Base-by-base conservation (phyloP, 352 stramenopile species). In the Aphanomyces astaci region DNA sequence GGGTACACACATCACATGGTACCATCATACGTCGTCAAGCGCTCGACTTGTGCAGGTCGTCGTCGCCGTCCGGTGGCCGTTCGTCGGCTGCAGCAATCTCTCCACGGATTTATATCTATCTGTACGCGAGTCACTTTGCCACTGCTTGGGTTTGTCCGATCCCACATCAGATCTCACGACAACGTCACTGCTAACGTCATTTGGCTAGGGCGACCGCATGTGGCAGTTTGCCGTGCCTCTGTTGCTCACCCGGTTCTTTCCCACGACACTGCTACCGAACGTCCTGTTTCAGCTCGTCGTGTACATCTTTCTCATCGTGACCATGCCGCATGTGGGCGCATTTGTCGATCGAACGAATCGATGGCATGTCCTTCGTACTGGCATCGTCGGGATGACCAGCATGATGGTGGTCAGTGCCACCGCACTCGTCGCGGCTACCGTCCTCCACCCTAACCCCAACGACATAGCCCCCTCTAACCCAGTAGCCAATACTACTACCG, bases 221-320 rank as follows among this genome's bases (percentile, higher is more conserved):
- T 93, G 84, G 84, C 74, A 84, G 31, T 90, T 89, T 64, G 81
- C 83, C 2, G 76, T 90, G 15, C 84, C 84, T 49, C 81, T 93
- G 28, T 69, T 93, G 46, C 88, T 91, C 67, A 90, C 89, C 72
- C 79, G 91, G 48, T 76, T 93, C 52, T 90, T 89, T 31, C 76
- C 86, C 45, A 75, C 88, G 45, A 90, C 82, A 22, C 59, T 90
- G 40, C 70, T 92, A 30, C 86, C 82, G 9, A 92, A 80, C 49
- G 81, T 82, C 0, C 74, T 75, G 25, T 91, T 91, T 71, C 79
- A 82, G 43, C 73, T 90, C n/a, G 74, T 73, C 36, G 87, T 88
- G 72, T 89, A 90, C 73, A 72, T 81, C 25, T 74, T 81, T 17
- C 86, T 84, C 51, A 80, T 94, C 54, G 60, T 87, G 52, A 77